These are phyloP conservation scores for Aspergillus bridgeri DNA, from an alignment of 495 filamentous ascomycete species.

Conservation along the genomic window DNA sequence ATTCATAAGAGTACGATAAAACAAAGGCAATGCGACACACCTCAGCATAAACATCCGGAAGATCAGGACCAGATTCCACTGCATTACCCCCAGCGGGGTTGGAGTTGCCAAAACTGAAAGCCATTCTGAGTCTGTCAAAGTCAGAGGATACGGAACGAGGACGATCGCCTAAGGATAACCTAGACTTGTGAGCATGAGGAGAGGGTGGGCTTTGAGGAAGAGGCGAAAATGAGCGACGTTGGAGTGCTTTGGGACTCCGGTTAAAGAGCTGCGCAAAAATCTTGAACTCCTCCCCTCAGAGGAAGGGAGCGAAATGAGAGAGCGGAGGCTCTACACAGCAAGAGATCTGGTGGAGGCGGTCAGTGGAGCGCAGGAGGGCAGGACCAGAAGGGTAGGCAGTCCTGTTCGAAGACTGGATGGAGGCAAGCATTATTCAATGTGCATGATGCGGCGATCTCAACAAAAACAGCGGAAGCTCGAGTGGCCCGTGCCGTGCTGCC, in stretches of 20 bases:
- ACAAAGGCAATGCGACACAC: conserved; percentile 27
- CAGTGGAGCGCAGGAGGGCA: neutral
- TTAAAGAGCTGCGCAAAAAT: conserved; percentile 44
- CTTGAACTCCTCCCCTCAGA: conserved; percentile 28
- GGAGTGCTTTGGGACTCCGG: conserved; percentile 41
- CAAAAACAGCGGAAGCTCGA: conserved; percentile 30
- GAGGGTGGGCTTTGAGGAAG: conserved; percentile 29
- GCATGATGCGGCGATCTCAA: conserved; percentile 4
- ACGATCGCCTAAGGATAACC: conserved; percentile 34
- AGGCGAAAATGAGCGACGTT: conserved; percentile 40
- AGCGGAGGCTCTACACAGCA: conserved; percentile 2
- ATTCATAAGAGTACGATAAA: neutral
- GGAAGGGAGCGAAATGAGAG: conserved; percentile 17
- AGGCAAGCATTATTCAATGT: conserved; percentile 5
- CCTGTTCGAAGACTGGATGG: conserved; percentile 2
- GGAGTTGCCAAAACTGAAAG: conserved; percentile 55
- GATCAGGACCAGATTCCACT: conserved; percentile 41
- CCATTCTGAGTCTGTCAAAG: conserved; percentile 56
- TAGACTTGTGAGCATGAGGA: conserved; percentile 37
- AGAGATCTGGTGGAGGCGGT: neutral
- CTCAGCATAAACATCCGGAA: conserved; percentile 47
- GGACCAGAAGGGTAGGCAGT: conserved; percentile 7
- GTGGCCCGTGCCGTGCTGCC: conserved; percentile 24
- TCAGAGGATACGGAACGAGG: conserved; percentile 39
- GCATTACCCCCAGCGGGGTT: conserved; percentile 28